A percentile compares a stretch with the other conserved stretches of the same genome.
These are phyloP conservation scores for Plectosphaerella sp. DNA, from an alignment of 2,329 filamentous ascomycete species.

Conservation along the genomic window DNA sequence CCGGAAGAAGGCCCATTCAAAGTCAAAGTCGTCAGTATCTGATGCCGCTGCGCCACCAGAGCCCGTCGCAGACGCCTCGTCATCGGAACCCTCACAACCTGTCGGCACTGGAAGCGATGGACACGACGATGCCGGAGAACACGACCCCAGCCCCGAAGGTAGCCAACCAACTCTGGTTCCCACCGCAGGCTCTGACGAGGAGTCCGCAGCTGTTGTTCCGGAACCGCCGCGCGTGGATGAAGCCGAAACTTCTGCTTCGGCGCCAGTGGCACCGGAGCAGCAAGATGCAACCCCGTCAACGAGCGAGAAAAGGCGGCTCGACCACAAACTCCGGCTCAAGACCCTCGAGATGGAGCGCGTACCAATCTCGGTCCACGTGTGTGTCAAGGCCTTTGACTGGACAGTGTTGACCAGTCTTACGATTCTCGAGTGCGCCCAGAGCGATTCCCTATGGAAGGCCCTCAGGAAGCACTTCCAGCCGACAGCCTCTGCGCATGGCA, in stretches of 20 bases:
- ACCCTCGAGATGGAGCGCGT: conserved; percentile 72
- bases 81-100: background rate
- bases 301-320: conserved; percentile 32
- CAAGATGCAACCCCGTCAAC: background rate
- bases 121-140: background rate
- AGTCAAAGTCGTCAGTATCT: conserved; percentile 2
- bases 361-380: conserved; percentile 65
- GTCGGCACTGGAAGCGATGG: too few relatives aligned
- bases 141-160: background rate
- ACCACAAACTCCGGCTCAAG: conserved; percentile 62
- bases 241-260: too few relatives aligned
- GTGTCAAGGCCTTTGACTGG: conserved; percentile 72
- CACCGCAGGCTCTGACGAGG: too few relatives aligned
- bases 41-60: background rate
- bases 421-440: conserved; percentile 66
- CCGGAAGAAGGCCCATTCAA: conserved; percentile 18
- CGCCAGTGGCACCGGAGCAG: too few relatives aligned
- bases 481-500: conserved; percentile 16
- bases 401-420: conserved; percentile 66
- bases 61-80: background rate
- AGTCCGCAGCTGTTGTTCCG: too few relatives aligned
- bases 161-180: background rate
- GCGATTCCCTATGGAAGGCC: conserved; percentile 72
- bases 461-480: conserved; percentile 60
- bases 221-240: too few relatives aligned